phyloP scores from a whole-genome alignment of 805 yeast species.

The Schizosaccharomyces octosporus region DNA sequence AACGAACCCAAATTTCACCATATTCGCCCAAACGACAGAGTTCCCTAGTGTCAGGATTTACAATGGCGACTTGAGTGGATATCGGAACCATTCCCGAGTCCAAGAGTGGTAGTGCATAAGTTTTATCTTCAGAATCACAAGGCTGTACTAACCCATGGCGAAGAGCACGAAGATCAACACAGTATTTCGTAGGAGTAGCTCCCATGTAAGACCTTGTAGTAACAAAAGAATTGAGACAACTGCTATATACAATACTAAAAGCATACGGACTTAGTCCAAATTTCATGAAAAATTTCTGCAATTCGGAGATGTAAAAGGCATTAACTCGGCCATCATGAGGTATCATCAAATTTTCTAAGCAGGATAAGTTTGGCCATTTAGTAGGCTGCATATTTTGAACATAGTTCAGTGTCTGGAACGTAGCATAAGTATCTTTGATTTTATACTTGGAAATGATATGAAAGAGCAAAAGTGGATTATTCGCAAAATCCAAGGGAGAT shows the following conservation, averaged over 20 bases:
- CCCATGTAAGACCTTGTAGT: slow-evolving; percentile 70
- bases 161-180: slow-evolving; percentile 65
- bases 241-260: slow-evolving; percentile 54
- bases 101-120: slow-evolving; percentile 22
- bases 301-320: slow-evolving; percentile 27
- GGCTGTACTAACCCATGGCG: slow-evolving; percentile 71
- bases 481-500: slow-evolving; percentile 52
- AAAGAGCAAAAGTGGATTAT: slow-evolving; percentile 48
- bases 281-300: slow-evolving; percentile 36
- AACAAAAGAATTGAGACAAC: slow-evolving; percentile 58
- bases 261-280: slow-evolving; percentile 44
- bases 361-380: slow-evolving; percentile 33
- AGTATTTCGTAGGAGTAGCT: slow-evolving; percentile 66
- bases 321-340: slow-evolving; percentile 57
- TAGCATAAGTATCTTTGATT: slow-evolving; percentile 65
- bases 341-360: slow-evolving; percentile 61
- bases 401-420: slow-evolving; percentile 59
- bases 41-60: slow-evolving; percentile 69
- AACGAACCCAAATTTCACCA: slow-evolving; percentile 92
- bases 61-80: slow-evolving; percentile 79
- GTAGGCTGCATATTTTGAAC: slow-evolving; percentile 39
- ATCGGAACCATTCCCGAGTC: slow-evolving; percentile 94
- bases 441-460: slow-evolving; percentile 46
- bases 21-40: slow-evolving; percentile 72
- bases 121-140: slow-evolving; percentile 49